A percentile compares a stretch with the other conserved stretches of the same genome.
These are phyloP conservation scores for Pichia sp. DNA, from an alignment of 1,139 yeast genomes.

Conservation along the genomic window DNA sequence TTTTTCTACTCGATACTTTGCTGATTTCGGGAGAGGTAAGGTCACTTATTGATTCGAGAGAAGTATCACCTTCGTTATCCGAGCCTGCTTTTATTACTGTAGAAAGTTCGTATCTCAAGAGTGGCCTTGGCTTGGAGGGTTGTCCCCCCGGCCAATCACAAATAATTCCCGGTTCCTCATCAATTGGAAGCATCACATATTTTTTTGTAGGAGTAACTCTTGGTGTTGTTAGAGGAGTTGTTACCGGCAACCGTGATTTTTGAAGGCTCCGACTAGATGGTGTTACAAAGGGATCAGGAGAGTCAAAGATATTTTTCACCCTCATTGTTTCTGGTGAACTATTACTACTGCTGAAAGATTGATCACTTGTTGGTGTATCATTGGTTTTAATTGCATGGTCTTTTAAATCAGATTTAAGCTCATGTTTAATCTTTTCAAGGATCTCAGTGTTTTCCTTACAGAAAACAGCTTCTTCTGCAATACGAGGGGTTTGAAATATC, in stretches of 20 bases:
- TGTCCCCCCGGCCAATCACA: no score
- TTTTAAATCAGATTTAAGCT: not conserved
- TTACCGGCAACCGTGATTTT: conserved; percentile 7
- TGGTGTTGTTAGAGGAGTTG: conserved; percentile 16
- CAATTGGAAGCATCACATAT: conserved; percentile 8
- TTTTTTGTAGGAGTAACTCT: conserved; percentile 12
- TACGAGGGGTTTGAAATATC: conserved; percentile 11
- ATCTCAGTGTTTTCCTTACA: conserved; percentile 11
- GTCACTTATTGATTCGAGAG: not conserved
- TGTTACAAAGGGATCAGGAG: conserved; percentile 27
- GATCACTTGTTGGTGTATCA: conserved; percentile 3
- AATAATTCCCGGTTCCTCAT: conserved; percentile 3
- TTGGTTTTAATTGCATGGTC: not conserved
- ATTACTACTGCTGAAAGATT: conserved; percentile 6
- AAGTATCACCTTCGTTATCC: not conserved
- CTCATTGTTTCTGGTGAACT: conserved; percentile 14
- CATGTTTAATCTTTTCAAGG: conserved; percentile 7
- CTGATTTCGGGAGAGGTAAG: not conserved
- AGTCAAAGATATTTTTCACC: conserved; percentile 13
- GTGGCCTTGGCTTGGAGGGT: not conserved
- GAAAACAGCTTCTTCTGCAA: conserved; percentile 5
- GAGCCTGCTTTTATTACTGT: conserved; percentile 4
- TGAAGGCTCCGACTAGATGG: conserved; percentile 20
- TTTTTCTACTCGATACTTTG: no score
- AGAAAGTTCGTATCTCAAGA: conserved; percentile 10